phyloP scores from a whole-genome alignment of 225 moss, liverwort and hornwort genomes.

The Neckera pumila region DNA sequence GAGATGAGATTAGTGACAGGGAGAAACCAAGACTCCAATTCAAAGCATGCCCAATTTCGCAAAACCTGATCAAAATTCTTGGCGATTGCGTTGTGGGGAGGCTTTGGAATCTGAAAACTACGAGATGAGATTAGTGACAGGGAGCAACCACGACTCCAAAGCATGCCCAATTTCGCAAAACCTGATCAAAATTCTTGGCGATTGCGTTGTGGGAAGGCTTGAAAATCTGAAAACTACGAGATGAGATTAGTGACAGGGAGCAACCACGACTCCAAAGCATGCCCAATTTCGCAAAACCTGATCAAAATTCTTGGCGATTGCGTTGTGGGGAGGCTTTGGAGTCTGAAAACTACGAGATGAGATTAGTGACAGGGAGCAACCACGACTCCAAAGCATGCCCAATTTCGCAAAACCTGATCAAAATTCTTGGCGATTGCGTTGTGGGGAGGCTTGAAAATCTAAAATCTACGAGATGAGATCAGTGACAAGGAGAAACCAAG shows the following conservation, averaged over 20 bases:
- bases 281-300: background rate
- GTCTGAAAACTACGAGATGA: background rate
- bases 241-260: background rate
- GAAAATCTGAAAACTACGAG: background rate
- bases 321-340: background rate
- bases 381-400: background rate
- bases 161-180: background rate
- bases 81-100: background rate
- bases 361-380: background rate
- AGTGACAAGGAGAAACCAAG: background rate
- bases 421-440: background rate
- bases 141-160: background rate
- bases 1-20: background rate
- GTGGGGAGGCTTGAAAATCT: background rate
- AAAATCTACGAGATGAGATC: background rate
- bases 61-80: background rate
- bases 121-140: background rate
- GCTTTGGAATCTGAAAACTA: background rate
- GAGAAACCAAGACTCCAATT: background rate
- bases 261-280: background rate
- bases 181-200: background rate
- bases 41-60: too few species aligned
- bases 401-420: background rate
- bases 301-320: background rate
- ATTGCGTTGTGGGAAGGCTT: background rate